phyloP scores from a whole-genome alignment of 805 yeast species.

The Saturnispora serradocipensis region DNA sequence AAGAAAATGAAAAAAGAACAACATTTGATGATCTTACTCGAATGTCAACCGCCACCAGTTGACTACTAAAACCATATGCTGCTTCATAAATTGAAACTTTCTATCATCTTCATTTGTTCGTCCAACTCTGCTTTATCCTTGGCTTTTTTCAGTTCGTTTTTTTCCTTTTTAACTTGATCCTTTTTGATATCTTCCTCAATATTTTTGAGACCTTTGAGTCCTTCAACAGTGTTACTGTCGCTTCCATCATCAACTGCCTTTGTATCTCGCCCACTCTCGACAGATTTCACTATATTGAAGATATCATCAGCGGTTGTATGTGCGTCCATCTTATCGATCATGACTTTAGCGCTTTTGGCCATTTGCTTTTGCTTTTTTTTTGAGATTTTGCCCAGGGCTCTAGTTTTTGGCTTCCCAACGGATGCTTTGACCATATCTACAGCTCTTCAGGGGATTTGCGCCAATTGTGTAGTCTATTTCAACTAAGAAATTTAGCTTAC shows the following conservation, averaged over 20 bases:
- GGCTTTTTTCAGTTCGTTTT: conserved; percentile 21
- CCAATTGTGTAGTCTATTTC: not conserved
- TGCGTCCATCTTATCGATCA: conserved; percentile 23
- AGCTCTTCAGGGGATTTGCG: not conserved
- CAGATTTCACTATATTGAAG: conserved; percentile 12
- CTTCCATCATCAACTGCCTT: conserved; percentile 5
- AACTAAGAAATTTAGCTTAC: not conserved
- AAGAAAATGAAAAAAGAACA: not conserved
- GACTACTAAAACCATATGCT: not conserved
- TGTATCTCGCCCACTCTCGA: conserved; percentile 11
- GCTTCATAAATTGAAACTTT: conserved; percentile 31
- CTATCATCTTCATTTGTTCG: conserved; percentile 38
- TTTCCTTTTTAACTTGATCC: conserved; percentile 26
- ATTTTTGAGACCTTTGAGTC: conserved; percentile 32
- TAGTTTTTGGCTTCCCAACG: not conserved
- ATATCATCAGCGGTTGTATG: conserved; percentile 19
- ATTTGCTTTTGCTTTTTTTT: conserved; percentile 18
- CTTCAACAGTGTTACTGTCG: conserved; percentile 6
- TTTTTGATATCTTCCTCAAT: conserved; percentile 31
- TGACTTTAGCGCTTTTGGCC: conserved; percentile 17
- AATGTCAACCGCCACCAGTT: conserved; percentile 1
- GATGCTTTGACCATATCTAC: not conserved
- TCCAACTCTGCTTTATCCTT: conserved; percentile 34
- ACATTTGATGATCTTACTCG: not conserved
- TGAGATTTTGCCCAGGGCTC: conserved; percentile 6